Percentiles rank a stretch among this genome's conserved stretches.
These are phyloP conservation scores for Suillus tomentosus DNA, from an alignment of 768 basidiomycete genomes.

Conservation along the genomic window DNA sequence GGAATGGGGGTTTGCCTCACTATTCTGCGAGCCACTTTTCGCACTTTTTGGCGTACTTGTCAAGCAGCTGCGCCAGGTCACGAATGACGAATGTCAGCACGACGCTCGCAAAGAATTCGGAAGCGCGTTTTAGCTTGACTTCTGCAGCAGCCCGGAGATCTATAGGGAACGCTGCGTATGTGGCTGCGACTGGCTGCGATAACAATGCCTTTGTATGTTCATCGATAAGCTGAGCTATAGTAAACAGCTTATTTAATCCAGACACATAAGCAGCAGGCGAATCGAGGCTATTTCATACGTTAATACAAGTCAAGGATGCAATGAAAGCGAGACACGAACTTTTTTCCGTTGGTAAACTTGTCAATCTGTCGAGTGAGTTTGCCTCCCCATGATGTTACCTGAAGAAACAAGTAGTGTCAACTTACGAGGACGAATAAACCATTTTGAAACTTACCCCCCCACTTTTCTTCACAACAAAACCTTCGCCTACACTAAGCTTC, in stretches of 20 bases:
- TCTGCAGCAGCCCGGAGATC: constrained; percentile 69
- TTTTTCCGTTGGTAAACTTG: constrained; percentile 87
- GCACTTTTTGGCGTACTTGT: constrained; percentile 93
- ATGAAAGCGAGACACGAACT: constrained; percentile 49
- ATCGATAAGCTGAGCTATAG: constrained; percentile 77
- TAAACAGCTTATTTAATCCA: constrained; percentile 73
- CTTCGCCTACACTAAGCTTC: constrained; percentile 88
- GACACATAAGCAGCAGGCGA: constrained; percentile 85
- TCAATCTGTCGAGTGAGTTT: constrained; percentile 76
- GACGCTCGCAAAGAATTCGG: constrained; percentile 91
- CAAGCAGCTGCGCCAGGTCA: constrained; percentile 81
- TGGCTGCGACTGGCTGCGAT: constrained; percentile 64
- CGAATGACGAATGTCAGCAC: constrained; percentile 88
- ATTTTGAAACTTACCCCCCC: constrained; percentile 45
- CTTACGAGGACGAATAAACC: constrained; percentile 1
- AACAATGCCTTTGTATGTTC: constrained; percentile 80
- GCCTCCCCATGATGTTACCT: constrained; percentile 69
- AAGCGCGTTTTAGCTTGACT: constrained; percentile 73
- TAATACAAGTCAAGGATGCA: constrained; percentile 17
- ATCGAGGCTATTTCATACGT: constrained; percentile 61
- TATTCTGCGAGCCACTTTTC: constrained; percentile 86
- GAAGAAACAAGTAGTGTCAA: constrained; percentile 15
- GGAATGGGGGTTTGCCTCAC: constrained; percentile 38
- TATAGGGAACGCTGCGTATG: constrained; percentile 69
- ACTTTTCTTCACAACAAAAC: constrained; percentile 80